Evolutionary conservation across 192 early-diverging fungal genomes (phyloP).

Genomic region (Borealophlyctis nickersoniae): DNA sequence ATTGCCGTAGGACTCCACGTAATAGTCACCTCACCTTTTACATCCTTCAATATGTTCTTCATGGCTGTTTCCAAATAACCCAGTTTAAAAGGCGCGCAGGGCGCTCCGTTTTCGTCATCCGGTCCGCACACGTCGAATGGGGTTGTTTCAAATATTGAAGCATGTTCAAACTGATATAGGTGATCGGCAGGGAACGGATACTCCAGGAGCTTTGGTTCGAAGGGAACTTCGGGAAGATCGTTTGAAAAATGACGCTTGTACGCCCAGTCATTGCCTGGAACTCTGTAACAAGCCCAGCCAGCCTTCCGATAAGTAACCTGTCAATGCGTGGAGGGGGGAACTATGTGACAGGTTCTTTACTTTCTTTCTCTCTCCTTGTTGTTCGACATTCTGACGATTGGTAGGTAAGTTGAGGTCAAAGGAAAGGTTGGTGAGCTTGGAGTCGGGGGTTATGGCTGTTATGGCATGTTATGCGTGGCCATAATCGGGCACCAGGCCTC

Average conservation of each 20-base stretch:
- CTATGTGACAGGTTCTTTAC: too few relatives aligned
- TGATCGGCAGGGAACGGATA: slow-evolving; percentile 33
- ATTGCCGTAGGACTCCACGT: too few relatives aligned
- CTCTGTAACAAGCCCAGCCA: too few relatives aligned
- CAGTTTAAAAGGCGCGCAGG: slow-evolving; percentile 23
- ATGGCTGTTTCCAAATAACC: slow-evolving; percentile 18
- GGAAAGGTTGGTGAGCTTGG: too few relatives aligned
- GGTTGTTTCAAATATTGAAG: neutral
- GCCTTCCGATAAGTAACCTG: too few relatives aligned
- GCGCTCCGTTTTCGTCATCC: slow-evolving; percentile 30
- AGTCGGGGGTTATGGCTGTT: too few relatives aligned
- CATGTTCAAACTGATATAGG: slow-evolving; percentile 23
- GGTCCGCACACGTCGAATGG: slow-evolving; percentile 19
- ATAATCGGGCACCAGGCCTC: too few relatives aligned
- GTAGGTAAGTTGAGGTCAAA: neutral
- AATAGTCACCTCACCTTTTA: too few relatives aligned
- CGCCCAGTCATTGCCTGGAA: slow-evolving; percentile 30
- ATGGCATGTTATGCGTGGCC: too few relatives aligned
- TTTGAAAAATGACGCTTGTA: slow-evolving; percentile 29
- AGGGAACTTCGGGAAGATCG: slow-evolving; percentile 31
- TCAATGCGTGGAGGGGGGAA: too few relatives aligned
- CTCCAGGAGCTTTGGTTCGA: slow-evolving; percentile 39
- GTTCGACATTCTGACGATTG: too few relatives aligned
- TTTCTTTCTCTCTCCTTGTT: too few relatives aligned
- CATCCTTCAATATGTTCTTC: neutral